Base-by-base conservation (phyloP, 345 rosid species). In the Gossypium herbaceum region DNA sequence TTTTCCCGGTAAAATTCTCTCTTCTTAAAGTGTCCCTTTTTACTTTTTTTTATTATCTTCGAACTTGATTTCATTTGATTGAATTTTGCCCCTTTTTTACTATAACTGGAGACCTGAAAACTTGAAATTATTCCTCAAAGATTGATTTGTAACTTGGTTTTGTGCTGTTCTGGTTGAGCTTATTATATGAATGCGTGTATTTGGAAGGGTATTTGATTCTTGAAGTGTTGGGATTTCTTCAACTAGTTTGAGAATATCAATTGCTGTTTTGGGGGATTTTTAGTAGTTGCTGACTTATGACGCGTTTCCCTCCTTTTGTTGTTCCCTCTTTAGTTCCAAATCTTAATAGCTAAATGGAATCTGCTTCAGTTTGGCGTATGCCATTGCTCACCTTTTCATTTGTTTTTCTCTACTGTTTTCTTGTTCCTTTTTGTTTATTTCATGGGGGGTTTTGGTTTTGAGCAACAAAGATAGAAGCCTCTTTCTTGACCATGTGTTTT, bases 1-100 rank as follows among this genome's bases (percentile, higher is more conserved):
- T 77, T 82, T 51, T 71, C 63, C 77, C 56, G 89, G 92, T 85
- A 79, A 45, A 44, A 19, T 62, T 68, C 72, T 74, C 9, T 50
- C 25, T 20, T 51, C 62, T 19, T 64, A 1, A 9, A 51, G 51
- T 34, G 9, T 25, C 54, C 51, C 13, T 2, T 11, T 51, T 34
- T 55, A 7, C 7, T 22, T 45, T 45, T 45, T 20, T 29, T 34
- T 34, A 4, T 29, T 0, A 12, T 24, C 13, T 60, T 39, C 22
- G 16, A 22, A 29, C 34, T 17, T 59, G 29, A 12, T 27, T 72
- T 45, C 0, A 13, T 72, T 74, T 56, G 16, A n/a, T 75, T 50
- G 41, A 63, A 51, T 4, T 29, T 61, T 12, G n/a, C 50, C 51
- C 25, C 7, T 9, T 20, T 56, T 67, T 45, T 48, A 25, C 52